Evolutionary conservation across 495 filamentous ascomycete genomes (phyloP).

Genomic region (Immersiella caudata): DNA sequence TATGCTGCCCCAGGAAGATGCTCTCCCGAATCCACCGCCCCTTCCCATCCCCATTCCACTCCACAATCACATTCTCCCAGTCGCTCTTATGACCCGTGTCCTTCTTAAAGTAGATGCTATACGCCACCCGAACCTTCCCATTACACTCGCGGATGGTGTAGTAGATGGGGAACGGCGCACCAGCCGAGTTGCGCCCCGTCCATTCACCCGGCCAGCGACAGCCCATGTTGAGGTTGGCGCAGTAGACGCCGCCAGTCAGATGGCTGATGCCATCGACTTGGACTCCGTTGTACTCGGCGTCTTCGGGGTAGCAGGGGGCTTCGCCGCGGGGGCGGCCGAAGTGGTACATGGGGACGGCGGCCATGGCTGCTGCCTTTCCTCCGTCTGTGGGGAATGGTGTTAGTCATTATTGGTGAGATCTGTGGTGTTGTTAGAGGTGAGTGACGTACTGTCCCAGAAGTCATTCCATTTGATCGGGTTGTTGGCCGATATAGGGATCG

Average conservation of each 20-base stretch:
- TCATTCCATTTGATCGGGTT: slow-evolving; percentile 9
- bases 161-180: slow-evolving; percentile 5
- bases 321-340: slow-evolving; percentile 6
- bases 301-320: slow-evolving; percentile 7
- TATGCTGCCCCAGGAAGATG: slow-evolving; percentile 10
- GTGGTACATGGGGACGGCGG: slow-evolving; percentile 9
- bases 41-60: slow-evolving; percentile 8
- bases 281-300: slow-evolving; percentile 11
- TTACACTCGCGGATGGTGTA: slow-evolving; percentile 7
- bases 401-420: not conserved
- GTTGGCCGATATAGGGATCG: slow-evolving; percentile 3
- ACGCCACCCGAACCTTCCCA: not conserved
- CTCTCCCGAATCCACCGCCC: slow-evolving; percentile 5
- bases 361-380: slow-evolving; percentile 3
- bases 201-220: slow-evolving; percentile 8
- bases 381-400: slow-evolving; percentile 4
- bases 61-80: slow-evolving; percentile 11
- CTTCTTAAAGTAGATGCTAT: slow-evolving; percentile 13
- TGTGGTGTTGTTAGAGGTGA: slow-evolving; percentile 1
- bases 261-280: slow-evolving; percentile 9
- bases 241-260: not conserved
- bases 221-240: slow-evolving; percentile 1
- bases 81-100: slow-evolving; percentile 7
- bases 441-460: slow-evolving; percentile 6
- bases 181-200: slow-evolving; percentile 3